Evolutionary conservation across 352 stramenopile genomes (phyloP), one percentile per base, ranked within the genome.

Genomic region (Phytophthora macrochlamydospora): DNA sequence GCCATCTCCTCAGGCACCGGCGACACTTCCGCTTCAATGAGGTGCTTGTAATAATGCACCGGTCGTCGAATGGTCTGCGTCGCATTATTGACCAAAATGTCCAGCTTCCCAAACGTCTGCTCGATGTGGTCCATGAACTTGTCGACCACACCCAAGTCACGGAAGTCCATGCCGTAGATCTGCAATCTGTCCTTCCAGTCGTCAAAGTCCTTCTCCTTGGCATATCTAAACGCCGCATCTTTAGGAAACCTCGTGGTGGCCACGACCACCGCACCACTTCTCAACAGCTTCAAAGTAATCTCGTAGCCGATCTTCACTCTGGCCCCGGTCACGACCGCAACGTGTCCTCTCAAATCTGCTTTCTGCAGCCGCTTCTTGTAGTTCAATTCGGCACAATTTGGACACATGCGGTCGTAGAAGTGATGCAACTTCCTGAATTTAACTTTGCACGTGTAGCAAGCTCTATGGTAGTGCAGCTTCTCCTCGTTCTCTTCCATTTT

Each of bases 21-120:
- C 6, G 76, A 74, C 28, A 81, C 71, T 66, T 98, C 93, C 24
- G 70, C 76, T 46, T 96, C 65, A 44, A 98, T 83, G 48, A 97
- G 62, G 44, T 92, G 83, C 60, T 87, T 78, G 78, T 98, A 99
- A 75, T 98, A 98, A 42, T 89, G 85, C 38, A 87, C 81, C 2
- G 94, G 95, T n/a, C 95, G 81, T 43, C 96, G 83, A 46, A 98
- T 94, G 3, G 96, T 98, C 77, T 99, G 96, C 79, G 93, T 98
- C 2, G 96, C 96, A 75, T 99, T 99, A 76, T 98, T 98, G 62
- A 98, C 92, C 37, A 99, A 69, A 32, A 98, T 94, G 75, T 99
- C 95, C 37, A 98, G 75, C 8, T 87, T 79, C 13, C 77, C 75
- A 49, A 90, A 83, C 7, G 70, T 84, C 28, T 62, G 44, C 28